Base-by-base conservation (phyloP, 129 eudicot species). In the Rutidosis leptorrhynchoides region DNA sequence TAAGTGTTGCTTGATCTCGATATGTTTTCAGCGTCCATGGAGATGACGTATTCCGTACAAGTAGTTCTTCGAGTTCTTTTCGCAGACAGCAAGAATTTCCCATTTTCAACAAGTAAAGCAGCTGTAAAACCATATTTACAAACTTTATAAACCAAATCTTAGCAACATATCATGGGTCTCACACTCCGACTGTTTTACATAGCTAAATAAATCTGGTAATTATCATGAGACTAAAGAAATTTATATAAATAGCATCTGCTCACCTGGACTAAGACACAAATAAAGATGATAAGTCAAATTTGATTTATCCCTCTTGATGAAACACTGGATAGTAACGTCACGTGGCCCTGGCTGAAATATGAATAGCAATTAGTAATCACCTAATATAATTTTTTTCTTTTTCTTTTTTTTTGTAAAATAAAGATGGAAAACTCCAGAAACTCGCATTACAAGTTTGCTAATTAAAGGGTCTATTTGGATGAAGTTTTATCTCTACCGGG, bases 11-110 rank as follows among this genome's bases (percentile, higher is more conserved):
- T 89, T 52, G 96, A 85, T 80, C 96, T 79, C 25, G 96, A 85
- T 69, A 89, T 89, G 69, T 89, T 85, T 64, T 86, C 95, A 29
- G 96, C 94, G 43, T 89, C 96, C 90, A 86, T 89, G 56, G 96
- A 89, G 68, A 89, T 85, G 23, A 89, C 88, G 59, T 89, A 89
- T 74, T 89, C 96, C 1, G 96, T 89, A 76, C 90, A 89, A 62
- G 96, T 89, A 54, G 96, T 89, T 67, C 96, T 76, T 49, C 95
- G 81, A 46, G 96, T 89, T 79, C 95, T 68, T 82, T 89, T 89
- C 70, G 96, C 96, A 78, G 96, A 89, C 33, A 89, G 86, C 77
- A 89, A 80, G 77, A 89, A 89, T 63, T 89, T 89, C 29, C 96
- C 96, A 61, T 86, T 85, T 78, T 89, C 96, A 70, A 89, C 96